Evolutionary conservation across 1,284 basidiomycete genomes (phyloP).

Genomic region (Cryptococcus sp.): DNA sequence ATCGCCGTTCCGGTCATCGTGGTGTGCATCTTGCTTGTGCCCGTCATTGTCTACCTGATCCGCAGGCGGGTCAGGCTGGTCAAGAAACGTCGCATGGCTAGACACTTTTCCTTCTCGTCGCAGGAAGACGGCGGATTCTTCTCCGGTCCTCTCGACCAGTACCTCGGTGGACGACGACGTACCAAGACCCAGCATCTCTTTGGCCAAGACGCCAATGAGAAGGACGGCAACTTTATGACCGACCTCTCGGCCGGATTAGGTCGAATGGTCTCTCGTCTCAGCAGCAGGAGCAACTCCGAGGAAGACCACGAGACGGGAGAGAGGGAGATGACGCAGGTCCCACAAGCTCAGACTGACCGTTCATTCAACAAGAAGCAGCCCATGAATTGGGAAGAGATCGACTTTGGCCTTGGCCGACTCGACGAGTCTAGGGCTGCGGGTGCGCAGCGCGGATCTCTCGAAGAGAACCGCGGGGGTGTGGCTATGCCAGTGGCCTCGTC

Average conservation of each 20-base stretch:
- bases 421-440: conserved; percentile 34
- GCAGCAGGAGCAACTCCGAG: conserved; percentile 13
- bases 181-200: conserved; percentile 34
- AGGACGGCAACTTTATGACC: conserved; percentile 32
- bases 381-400: conserved; percentile 53
- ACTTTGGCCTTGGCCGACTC: conserved; percentile 52
- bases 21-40: conserved; percentile 34
- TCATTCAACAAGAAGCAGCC: conserved; percentile 10
- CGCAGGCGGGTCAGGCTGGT: conserved; percentile 42
- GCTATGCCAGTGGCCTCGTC: conserved; percentile 30
- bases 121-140: conserved; percentile 46
- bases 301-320: conserved; percentile 11
- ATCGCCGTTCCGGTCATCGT: conserved; percentile 47
- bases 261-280: conserved; percentile 31
- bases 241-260: conserved; percentile 22
- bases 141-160: conserved; percentile 16
- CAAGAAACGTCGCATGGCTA: conserved; percentile 49
- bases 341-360: conserved; percentile 3
- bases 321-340: conserved; percentile 33
- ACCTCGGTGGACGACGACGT: conserved; percentile 6
- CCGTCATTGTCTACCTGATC: conserved; percentile 39
- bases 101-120: conserved; percentile 50
- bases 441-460: conserved; percentile 6
- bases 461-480: conserved; percentile 11
- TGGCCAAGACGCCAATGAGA: conserved; percentile 41